These are phyloP conservation scores for Emmonsia crescens DNA, from an alignment of 2,329 filamentous ascomycete genomes.

Conservation along the genomic window DNA sequence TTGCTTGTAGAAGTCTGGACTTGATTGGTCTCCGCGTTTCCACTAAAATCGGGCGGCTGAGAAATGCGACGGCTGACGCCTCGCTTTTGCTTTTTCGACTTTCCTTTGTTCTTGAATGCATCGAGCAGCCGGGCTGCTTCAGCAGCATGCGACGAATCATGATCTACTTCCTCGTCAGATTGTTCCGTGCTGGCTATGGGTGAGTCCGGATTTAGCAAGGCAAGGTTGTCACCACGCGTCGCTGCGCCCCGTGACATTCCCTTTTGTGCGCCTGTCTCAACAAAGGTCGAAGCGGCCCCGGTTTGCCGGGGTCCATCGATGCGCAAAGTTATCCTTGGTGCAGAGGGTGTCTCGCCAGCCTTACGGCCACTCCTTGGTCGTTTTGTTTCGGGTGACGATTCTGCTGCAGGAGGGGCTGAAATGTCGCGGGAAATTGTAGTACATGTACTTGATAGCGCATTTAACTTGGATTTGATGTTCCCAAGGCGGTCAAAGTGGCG, in stretches of 20 bases:
- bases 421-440: conserved; percentile 45
- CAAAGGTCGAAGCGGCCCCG: conserved; percentile 7
- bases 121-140: conserved; percentile 8
- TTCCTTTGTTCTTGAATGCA: conserved; percentile 10
- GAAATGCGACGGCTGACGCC: conserved; percentile 17
- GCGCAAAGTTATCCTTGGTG: conserved; percentile 33
- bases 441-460: conserved; percentile 46
- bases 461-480: conserved; percentile 51
- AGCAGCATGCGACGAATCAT: conserved; percentile 16
- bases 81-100: conserved; percentile 35
- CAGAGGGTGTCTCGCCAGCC: conserved; percentile 21
- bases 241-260: conserved; percentile 28
- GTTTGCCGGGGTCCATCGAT: conserved; percentile 22
- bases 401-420: conserved; percentile 26
- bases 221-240: conserved; percentile 26
- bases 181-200: conserved; percentile 38
- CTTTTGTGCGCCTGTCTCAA: conserved; percentile 20
- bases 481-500: conserved; percentile 47
- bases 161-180: conserved; percentile 31
- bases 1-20: conserved; percentile 52
- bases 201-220: conserved; percentile 33
- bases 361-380: conserved; percentile 33
- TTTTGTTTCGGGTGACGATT: conserved; percentile 31
- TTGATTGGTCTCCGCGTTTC: conserved; percentile 25
- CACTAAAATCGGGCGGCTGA: conserved; percentile 4